Percentiles rank a stretch among this genome's conserved stretches.
These are phyloP conservation scores for Quercus bicolor DNA, from an alignment of 306 rosid species.

Conservation along the genomic window DNA sequence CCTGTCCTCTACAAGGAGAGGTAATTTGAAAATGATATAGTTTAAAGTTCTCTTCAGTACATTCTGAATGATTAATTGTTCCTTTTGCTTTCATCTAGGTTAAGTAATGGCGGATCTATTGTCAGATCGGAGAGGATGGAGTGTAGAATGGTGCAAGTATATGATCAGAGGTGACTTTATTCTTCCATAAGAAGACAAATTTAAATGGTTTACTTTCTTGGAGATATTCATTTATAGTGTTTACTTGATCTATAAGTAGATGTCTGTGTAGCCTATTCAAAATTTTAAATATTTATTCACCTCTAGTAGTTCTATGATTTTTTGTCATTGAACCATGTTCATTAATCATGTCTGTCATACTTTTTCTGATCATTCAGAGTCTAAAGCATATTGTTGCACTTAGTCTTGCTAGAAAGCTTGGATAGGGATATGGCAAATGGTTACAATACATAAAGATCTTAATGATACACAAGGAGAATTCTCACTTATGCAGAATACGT, in stretches of 20 bases:
- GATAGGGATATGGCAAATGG: not conserved
- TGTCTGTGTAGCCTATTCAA: not conserved
- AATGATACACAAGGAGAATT: too few relatives aligned
- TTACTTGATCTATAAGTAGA: conserved; percentile 18
- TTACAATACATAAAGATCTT: not conserved
- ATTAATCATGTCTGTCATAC: not conserved
- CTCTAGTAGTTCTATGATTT: not conserved
- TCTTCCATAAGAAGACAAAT: not conserved
- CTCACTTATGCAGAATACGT: too few relatives aligned
- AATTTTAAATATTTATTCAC: not conserved
- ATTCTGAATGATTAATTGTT: conserved; percentile 10
- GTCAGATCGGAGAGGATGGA: conserved; percentile 88
- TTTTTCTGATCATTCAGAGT: not conserved
- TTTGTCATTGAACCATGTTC: not conserved
- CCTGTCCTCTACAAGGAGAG: conserved; percentile 87
- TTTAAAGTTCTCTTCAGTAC: conserved; percentile 15
- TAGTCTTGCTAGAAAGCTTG: not conserved
- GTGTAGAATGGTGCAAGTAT: conserved; percentile 43
- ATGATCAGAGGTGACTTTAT: conserved; percentile 62
- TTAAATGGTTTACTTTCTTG: not conserved
- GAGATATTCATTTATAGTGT: conserved; percentile 8
- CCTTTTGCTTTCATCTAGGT: conserved; percentile 42
- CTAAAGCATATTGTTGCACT: not conserved
- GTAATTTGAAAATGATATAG: conserved; percentile 33
- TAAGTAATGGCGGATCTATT: conserved; percentile 61